phyloP scores from a whole-genome alignment of 768 basidiomycete genomes.

The Boletus reticuloceps region DNA sequence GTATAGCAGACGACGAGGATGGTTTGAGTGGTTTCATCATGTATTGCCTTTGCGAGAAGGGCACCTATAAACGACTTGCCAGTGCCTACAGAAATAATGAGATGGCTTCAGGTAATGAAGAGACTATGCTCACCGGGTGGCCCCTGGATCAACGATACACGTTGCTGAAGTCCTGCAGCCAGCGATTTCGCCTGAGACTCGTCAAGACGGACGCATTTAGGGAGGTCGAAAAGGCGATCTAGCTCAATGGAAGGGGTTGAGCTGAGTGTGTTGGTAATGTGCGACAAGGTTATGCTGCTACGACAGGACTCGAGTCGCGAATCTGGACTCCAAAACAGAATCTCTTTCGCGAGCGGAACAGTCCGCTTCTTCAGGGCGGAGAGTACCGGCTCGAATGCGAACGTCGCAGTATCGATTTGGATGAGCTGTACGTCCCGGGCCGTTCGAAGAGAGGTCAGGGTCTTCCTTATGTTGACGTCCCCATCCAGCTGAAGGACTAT shows the following conservation, averaged over 20 bases:
- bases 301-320: neutral
- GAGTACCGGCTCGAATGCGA: constrained; percentile 63
- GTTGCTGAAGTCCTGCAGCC: constrained; percentile 50
- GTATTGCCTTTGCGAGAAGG: constrained; percentile 55
- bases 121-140: constrained; percentile 52
- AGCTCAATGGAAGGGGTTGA: constrained; percentile 39
- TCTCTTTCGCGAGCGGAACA: constrained; percentile 48
- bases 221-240: constrained; percentile 30
- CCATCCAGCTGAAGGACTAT: constrained; percentile 56
- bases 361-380: constrained; percentile 39
- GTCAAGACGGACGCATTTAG: constrained; percentile 47
- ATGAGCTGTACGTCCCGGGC: constrained; percentile 40
- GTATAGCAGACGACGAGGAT: constrained; percentile 72
- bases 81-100: constrained; percentile 45
- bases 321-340: constrained; percentile 50
- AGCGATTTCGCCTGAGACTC: constrained; percentile 45
- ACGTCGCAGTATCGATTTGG: constrained; percentile 57
- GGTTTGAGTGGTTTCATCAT: constrained; percentile 41
- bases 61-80: constrained; percentile 74
- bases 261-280: constrained; percentile 23
- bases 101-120: neutral
- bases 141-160: constrained; percentile 63
- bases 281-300: constrained; percentile 3
- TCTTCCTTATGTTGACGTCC: constrained; percentile 32
- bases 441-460: constrained; percentile 38